Base-by-base conservation (phyloP, 441 rosid species). In the Bocquillonia castaneifolia region DNA sequence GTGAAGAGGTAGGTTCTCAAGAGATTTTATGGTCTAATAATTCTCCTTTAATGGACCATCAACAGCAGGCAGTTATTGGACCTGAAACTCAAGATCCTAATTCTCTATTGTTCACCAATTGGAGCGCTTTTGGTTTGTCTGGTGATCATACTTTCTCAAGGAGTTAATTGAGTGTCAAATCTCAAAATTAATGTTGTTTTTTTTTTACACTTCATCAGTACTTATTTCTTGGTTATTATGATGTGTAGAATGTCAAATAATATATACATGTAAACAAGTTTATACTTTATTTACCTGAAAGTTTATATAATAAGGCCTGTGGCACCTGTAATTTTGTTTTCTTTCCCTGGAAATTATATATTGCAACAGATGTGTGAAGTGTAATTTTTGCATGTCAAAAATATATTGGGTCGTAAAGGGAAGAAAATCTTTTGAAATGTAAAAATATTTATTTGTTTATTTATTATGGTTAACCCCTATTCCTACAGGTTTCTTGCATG, bases 71-170 rank as follows among this genome's bases (percentile, higher is more conserved):
- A 5, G 76, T 67, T 14, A 13, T 75, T 59, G 83, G 73, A 50
- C 77, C 75, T 5, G 72, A 69, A 52, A 18, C 77, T 59, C 84
- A 84, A 28, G 87, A 85, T 67, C 86, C 85, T 40, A 81, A 80
- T 40, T 17, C n/a, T 78, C 72, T 81, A 22, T 44, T 84, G 69
- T 78, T 84, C 39, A 82, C 81, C 44, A 80, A 77, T 66, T 86
- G 94, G 89, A 81, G 81, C 40, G 85, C 87, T 45, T 82, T 88
- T 72, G 81, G 83, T 73, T 79, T 87, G 68, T 72, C 94, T 44
- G 56, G 72, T 52, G 75, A 83, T 72, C 79, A 81, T 77, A 59
- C 76, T 63, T 80, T 81, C 62, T 75, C 80, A 36, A 37, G 77
- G 65, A 61, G 79, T 68, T 80, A 75, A 78, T 44, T 42, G 1